Evolutionary conservation across 1,139 yeast species (phyloP).

Genomic region (Candida tropicalis): DNA sequence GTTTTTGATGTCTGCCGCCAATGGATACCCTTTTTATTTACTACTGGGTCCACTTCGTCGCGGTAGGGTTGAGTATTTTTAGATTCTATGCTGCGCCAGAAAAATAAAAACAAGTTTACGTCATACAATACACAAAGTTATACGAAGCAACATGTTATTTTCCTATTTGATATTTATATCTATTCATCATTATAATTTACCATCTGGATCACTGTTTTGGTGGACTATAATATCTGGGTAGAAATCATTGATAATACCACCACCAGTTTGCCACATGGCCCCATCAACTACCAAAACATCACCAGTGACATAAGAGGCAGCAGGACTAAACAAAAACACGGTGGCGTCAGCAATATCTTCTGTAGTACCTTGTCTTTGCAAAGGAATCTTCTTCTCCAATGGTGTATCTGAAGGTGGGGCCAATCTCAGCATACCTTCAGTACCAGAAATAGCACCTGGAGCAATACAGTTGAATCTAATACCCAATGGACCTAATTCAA

Average conservation of each 20-base stretch:
- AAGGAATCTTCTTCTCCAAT: constrained; percentile 57
- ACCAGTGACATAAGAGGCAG: constrained; percentile 79
- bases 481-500: constrained; percentile 90
- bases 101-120: no score
- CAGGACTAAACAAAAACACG: constrained; percentile 78
- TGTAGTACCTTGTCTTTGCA: constrained; percentile 75
- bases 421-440: constrained; percentile 79
- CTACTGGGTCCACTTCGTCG: neutral
- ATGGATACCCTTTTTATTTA: no score
- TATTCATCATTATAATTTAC: constrained; percentile 19
- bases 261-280: constrained; percentile 83
- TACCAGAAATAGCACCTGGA: constrained; percentile 83
- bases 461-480: constrained; percentile 83
- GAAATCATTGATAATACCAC: constrained; percentile 28
- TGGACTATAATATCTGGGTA: constrained; percentile 36
- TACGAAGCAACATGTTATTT: no score
- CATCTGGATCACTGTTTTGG: constrained; percentile 26
- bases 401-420: constrained; percentile 38
- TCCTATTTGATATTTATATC: no score
- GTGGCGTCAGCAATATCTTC: constrained; percentile 89
- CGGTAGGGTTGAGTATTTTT: neutral
- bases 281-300: constrained; percentile 86
- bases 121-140: constrained; percentile 1
- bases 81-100: neutral
- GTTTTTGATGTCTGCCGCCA: no score